phyloP scores from a whole-genome alignment of 2,329 filamentous ascomycete species.

The Cladosporium sp. region DNA sequence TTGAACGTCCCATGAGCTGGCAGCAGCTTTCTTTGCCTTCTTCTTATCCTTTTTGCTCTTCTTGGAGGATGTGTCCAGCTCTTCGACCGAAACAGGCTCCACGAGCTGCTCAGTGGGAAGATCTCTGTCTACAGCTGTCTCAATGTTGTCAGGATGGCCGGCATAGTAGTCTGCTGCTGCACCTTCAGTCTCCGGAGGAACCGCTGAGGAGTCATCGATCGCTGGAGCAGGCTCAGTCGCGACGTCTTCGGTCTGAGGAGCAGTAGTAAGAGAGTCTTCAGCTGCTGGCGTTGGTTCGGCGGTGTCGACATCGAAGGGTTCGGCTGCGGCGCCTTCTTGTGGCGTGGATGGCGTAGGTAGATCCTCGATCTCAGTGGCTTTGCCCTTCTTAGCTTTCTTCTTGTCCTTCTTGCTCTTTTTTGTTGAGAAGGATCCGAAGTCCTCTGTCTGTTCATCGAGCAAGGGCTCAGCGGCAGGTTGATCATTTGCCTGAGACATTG shows the following conservation, averaged over 20 bases:
- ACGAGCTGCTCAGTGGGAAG: neutral
- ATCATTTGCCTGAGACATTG: neutral
- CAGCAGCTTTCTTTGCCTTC: conserved; percentile 27
- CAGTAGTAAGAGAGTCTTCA: neutral
- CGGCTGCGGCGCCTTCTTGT: neutral
- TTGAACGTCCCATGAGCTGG: neutral
- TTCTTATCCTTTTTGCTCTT: conserved; percentile 43
- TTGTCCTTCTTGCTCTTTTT: conserved; percentile 24
- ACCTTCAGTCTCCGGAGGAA: neutral
- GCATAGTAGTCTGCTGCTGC: neutral
- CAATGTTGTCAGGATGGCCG: neutral
- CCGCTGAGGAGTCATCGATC: neutral
- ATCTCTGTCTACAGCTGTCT: conserved; percentile 13
- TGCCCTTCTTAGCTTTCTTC: conserved; percentile 32
- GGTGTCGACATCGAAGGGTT: neutral
- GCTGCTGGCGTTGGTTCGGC: neutral
- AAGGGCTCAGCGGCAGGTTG: neutral
- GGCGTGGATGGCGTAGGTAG: neutral
- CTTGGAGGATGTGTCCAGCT: conserved; percentile 13
- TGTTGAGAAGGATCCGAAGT: conserved; percentile 16
- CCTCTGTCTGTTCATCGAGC: neutral
- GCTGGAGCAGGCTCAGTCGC: neutral
- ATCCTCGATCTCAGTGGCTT: neutral
- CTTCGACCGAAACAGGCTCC: conserved; percentile 14
- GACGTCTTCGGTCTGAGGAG: no score